Evolutionary conservation across 2,329 filamentous ascomycete genomes (phyloP).

Genomic region (Aschersonia sp.): DNA sequence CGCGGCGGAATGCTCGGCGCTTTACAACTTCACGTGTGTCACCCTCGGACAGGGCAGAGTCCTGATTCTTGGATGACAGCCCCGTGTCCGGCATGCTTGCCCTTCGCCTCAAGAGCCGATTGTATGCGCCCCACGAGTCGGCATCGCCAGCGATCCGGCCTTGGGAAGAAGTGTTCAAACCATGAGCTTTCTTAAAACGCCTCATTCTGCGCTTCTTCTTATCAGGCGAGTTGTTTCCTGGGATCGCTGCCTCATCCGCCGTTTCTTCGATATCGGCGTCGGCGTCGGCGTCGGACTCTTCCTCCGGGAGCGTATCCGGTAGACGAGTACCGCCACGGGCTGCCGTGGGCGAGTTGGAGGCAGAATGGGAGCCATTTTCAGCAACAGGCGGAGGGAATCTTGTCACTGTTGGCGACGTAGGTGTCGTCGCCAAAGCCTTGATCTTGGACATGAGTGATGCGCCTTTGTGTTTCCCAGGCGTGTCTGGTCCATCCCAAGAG

Average conservation of each 20-base stretch:
- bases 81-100: slow-evolving; percentile 47
- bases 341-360: slow-evolving; percentile 31
- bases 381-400: slow-evolving; percentile 15
- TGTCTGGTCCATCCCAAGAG: slow-evolving; percentile 54
- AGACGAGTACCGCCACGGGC: slow-evolving; percentile 30
- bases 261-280: slow-evolving; percentile 38
- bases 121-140: slow-evolving; percentile 24
- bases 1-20: slow-evolving; percentile 36
- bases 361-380: slow-evolving; percentile 24
- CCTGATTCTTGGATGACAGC: slow-evolving; percentile 26
- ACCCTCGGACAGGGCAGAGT: slow-evolving; percentile 58
- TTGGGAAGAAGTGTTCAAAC: slow-evolving; percentile 54
- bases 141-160: slow-evolving; percentile 27
- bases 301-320: slow-evolving; percentile 38
- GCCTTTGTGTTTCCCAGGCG: slow-evolving; percentile 39
- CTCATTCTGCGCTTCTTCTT: slow-evolving; percentile 49
- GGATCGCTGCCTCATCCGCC: slow-evolving; percentile 53
- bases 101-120: slow-evolving; percentile 43
- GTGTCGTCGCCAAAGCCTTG: slow-evolving; percentile 51
- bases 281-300: slow-evolving; percentile 27
- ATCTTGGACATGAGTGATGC: slow-evolving; percentile 65
- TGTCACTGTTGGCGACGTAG: slow-evolving; percentile 31
- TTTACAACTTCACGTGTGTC: slow-evolving; percentile 51
- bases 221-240: slow-evolving; percentile 23
- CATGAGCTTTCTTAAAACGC: slow-evolving; percentile 35